These are phyloP conservation scores for Trichoderma sp. DNA, from an alignment of 2,329 filamentous ascomycete genomes.

Conservation along the genomic window DNA sequence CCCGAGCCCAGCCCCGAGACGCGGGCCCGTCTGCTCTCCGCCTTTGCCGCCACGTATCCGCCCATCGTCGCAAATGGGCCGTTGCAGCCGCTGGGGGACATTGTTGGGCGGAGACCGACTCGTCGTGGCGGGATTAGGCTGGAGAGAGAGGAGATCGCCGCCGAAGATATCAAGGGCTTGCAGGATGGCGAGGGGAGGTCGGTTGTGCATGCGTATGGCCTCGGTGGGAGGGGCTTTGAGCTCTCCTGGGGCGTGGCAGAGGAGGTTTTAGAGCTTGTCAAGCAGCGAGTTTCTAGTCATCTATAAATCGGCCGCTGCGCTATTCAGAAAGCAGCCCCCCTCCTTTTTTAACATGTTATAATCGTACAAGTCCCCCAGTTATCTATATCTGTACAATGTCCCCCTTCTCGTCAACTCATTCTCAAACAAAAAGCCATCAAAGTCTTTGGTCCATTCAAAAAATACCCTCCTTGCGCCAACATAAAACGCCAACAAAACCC, in stretches of 20 bases:
- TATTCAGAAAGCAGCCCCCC: neutral
- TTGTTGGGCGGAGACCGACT: slow-evolving; percentile 46
- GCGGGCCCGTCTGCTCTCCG: slow-evolving; percentile 40
- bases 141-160: slow-evolving; percentile 24
- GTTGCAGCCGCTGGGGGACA: slow-evolving; percentile 29
- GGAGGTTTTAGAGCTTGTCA: slow-evolving; percentile 23
- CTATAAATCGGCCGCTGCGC: slow-evolving; percentile 5
- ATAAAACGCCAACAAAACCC: neutral
- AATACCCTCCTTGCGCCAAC: neutral
- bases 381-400: slow-evolving; percentile 14
- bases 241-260: slow-evolving; percentile 56
- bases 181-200: slow-evolving; percentile 12
- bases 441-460: neutral
- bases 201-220: slow-evolving; percentile 53
- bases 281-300: slow-evolving; percentile 18
- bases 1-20: slow-evolving; percentile 46
- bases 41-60: slow-evolving; percentile 36
- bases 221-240: slow-evolving; percentile 55
- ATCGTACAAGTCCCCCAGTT: slow-evolving; percentile 9
- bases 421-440: neutral
- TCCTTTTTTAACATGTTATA: neutral
- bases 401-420: neutral
- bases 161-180: slow-evolving; percentile 2
- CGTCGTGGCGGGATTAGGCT: slow-evolving; percentile 47
- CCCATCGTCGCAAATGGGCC: slow-evolving; percentile 31